Percentiles rank a stretch among this genome's conserved stretches.
phyloP scores from a whole-genome alignment of 805 yeast genomes.

The Sugiyamaella qingdaonensis region DNA sequence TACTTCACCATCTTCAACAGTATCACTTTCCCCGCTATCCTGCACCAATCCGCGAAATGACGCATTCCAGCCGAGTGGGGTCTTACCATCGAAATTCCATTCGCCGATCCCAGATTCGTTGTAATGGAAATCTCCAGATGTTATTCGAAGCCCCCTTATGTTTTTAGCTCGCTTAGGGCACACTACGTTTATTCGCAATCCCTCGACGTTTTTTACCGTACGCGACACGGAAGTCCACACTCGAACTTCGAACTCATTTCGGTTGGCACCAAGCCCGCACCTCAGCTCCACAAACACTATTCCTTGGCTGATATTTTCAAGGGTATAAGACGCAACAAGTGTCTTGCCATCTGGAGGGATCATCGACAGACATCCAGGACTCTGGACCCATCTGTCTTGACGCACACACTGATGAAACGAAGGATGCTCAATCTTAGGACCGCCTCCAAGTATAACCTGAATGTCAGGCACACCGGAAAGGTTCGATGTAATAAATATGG shows the following conservation, averaged over 20 bases:
- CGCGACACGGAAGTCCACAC: constrained; percentile 45
- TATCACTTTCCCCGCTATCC: constrained; percentile 16
- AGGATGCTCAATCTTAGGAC: constrained; percentile 51
- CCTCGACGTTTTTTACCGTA: constrained; percentile 45
- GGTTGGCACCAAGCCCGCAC: constrained; percentile 48
- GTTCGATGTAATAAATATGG: constrained; percentile 57
- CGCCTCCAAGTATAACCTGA: constrained; percentile 46
- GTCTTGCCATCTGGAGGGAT: constrained; percentile 87
- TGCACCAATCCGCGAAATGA: constrained; percentile 58
- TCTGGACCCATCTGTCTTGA: constrained; percentile 45
- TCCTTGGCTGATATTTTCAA: constrained; percentile 47
- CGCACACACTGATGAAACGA: constrained; percentile 70
- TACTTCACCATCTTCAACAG: constrained; percentile 19
- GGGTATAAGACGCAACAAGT: constrained; percentile 56
- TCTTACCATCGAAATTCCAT: constrained; percentile 62
- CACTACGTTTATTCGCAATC: constrained; percentile 42
- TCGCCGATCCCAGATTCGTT: constrained; percentile 50
- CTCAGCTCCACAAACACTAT: constrained; percentile 51
- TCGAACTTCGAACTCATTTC: constrained; percentile 61
- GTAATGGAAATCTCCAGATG: constrained; percentile 72
- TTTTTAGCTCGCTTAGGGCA: constrained; percentile 27
- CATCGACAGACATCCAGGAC: constrained; percentile 53
- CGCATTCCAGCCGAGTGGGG: constrained; percentile 63
- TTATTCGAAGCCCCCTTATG: constrained; percentile 56
- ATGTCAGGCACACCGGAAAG: constrained; percentile 77